Percentiles rank a stretch among this genome's conserved stretches.
These are phyloP conservation scores for Capsella rubella DNA, from an alignment of 441 rosid genomes.

Conservation along the genomic window DNA sequence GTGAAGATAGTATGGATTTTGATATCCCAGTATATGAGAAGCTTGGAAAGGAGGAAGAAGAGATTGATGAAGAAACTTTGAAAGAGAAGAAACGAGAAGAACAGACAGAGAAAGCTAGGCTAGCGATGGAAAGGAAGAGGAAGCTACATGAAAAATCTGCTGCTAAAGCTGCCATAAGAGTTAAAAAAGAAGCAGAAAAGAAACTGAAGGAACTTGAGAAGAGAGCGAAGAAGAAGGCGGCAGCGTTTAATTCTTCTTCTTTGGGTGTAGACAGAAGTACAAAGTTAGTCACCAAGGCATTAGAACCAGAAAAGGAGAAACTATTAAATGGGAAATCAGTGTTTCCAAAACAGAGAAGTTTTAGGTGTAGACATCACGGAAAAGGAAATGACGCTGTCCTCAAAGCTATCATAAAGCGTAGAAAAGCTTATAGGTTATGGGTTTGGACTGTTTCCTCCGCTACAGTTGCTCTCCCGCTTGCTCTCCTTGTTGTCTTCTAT, in stretches of 20 bases:
- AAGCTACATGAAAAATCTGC: conserved; percentile 90
- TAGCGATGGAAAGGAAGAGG: conserved; percentile 95
- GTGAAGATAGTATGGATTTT: conserved; percentile 44
- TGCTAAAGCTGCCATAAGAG: conserved; percentile 81
- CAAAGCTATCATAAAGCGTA: conserved; percentile 73
- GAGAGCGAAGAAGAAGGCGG: conserved; percentile 74
- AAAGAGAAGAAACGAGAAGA: conserved; percentile 87
- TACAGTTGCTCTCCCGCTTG: conserved; percentile 48
- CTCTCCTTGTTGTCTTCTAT: conserved; percentile 51
- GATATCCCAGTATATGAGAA: conserved; percentile 46
- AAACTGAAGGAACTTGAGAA: conserved; percentile 88
- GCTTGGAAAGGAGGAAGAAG: conserved; percentile 44
- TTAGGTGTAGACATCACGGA: conserved; percentile 55
- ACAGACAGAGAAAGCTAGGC: conserved; percentile 79
- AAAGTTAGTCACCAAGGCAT: conserved; percentile 46
- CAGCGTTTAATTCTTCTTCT: conserved; percentile 28
- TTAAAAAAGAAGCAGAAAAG: conserved; percentile 91
- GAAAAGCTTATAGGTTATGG: conserved; percentile 76
- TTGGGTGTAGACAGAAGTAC: conserved; percentile 35
- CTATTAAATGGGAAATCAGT: conserved; percentile 31
- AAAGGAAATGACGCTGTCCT: conserved; percentile 66
- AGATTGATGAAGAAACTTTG: conserved; percentile 64
- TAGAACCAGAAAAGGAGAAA: conserved; percentile 61
- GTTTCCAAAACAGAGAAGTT: conserved; percentile 50
- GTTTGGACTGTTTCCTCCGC: conserved; percentile 67